Evolutionary conservation across 192 early-diverging fungal genomes (phyloP).

Genomic region (Chytriomyces confervae): DNA sequence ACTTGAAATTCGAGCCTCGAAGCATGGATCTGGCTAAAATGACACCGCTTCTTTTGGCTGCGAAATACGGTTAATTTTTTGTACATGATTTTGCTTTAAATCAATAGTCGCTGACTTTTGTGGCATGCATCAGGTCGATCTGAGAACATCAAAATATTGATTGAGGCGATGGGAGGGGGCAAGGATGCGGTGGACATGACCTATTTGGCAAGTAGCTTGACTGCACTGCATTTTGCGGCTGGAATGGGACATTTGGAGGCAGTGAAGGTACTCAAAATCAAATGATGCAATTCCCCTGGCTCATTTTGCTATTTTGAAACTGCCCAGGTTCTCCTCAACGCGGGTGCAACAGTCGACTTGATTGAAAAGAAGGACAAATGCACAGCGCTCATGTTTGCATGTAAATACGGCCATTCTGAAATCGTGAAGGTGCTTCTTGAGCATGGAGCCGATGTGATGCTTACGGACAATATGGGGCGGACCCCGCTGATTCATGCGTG

Average conservation of each 20-base stretch:
- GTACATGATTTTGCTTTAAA: background rate
- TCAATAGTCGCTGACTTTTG: background rate
- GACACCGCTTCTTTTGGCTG: slow-evolving; percentile 56
- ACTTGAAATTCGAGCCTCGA: slow-evolving; percentile 37
- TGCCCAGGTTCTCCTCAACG: slow-evolving; percentile 38
- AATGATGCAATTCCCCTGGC: background rate
- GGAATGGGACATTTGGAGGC: slow-evolving; percentile 42
- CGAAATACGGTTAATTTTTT: slow-evolving; percentile 48
- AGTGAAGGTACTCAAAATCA: slow-evolving; percentile 20
- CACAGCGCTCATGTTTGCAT: slow-evolving; percentile 35
- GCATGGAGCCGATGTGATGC: slow-evolving; percentile 45
- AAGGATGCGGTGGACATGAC: slow-evolving; percentile 48
- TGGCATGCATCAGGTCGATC: slow-evolving; percentile 15
- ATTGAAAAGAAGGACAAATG: slow-evolving; percentile 40
- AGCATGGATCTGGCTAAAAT: slow-evolving; percentile 44
- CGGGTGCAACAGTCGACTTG: slow-evolving; percentile 44
- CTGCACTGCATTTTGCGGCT: slow-evolving; percentile 45
- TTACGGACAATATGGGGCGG: slow-evolving; percentile 42
- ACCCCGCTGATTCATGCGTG: slow-evolving; percentile 35
- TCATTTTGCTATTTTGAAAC: background rate
- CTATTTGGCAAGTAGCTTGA: slow-evolving; percentile 36
- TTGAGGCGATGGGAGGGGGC: slow-evolving; percentile 29
- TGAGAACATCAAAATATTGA: slow-evolving; percentile 41
- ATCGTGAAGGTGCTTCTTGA: slow-evolving; percentile 46
- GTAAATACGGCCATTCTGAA: slow-evolving; percentile 38